Evolutionary conservation across 805 yeast species (phyloP), one percentile per base, ranked within the genome.

Genomic region (Suhomyces pyralidae): DNA sequence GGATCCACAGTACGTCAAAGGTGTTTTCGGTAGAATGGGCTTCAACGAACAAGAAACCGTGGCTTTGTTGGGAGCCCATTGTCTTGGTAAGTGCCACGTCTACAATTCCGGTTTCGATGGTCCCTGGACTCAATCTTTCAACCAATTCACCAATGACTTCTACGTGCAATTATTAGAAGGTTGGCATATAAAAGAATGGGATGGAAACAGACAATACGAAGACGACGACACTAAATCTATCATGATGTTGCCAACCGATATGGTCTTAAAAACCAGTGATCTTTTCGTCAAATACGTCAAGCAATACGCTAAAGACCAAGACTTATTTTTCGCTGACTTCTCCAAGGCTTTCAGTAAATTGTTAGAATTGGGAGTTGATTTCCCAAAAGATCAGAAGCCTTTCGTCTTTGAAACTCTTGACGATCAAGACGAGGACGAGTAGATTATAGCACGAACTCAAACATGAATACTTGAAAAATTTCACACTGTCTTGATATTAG

Each of bases 341-440:
- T 61, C 82, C 17, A 62, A 60, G 46, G 81, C 79, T 7, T 81
- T 73, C 63, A 59, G 72, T 30, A 73, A 69, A 57, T 73, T 81
- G 60, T 63, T 82, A 26, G 85, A 82, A 51, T 60, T 63, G 46
- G 78, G 78, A 28, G 58, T 70, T 47, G 55, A 65, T 24, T 88
- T 86, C 66, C 86, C 85, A 10, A 69, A 76, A 17, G 70, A 73
- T 32, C 64, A 75, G 26, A 67, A 74, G 56, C 70, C 69, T n/a
- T 73, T 74, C 61, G 64, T 63, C 45, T 85, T 86, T 69, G 77
- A 84, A 68, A 85, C 93, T 34, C 70, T 88, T 54, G 91, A 86
- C 40, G 91, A 86, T 49, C 91, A 86, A 73, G 82, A 28, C 32
- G 32, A 45, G 4, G 46, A 44, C 8, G 48, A 45, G 20, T 30